Conservation (phyloP, 352 stramenopile species). For the Phytophthora meadii region DNA sequence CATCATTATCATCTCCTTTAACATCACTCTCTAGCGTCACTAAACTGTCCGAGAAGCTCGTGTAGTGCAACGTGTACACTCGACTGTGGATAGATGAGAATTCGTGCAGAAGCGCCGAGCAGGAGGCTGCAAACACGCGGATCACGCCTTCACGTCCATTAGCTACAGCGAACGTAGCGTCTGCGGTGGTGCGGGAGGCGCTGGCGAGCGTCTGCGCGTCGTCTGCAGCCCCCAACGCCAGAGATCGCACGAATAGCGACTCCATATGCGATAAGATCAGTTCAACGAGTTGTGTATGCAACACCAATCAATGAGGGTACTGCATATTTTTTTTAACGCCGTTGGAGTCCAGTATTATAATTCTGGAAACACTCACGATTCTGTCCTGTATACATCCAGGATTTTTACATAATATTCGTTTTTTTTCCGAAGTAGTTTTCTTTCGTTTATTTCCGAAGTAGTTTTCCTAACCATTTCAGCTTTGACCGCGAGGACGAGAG, state of each 20-base stretch:
- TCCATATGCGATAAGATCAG: slow-evolving; percentile 42
- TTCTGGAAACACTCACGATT: no score
- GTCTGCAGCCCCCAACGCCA: slow-evolving; percentile 49
- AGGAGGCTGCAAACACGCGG: slow-evolving; percentile 82
- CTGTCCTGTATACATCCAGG: no score
- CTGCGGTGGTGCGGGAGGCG: slow-evolving; percentile 64
- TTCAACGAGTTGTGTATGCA: neutral
- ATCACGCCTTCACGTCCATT: slow-evolving; percentile 70
- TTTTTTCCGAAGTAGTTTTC: no score
- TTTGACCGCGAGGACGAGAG: no score
- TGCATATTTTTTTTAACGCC: no score
- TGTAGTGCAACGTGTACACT: slow-evolving; percentile 82
- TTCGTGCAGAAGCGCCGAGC: slow-evolving; percentile 79
- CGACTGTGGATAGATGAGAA: slow-evolving; percentile 79
- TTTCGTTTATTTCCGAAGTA: no score
- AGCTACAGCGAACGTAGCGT: slow-evolving; percentile 82
- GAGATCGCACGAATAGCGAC: slow-evolving; percentile 73
- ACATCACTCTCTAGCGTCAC: slow-evolving; percentile 83
- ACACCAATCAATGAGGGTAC: neutral
- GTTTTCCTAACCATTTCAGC: no score
- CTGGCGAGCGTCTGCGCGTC: slow-evolving; percentile 61
- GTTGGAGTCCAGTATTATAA: no score
- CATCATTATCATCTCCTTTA: slow-evolving; percentile 22
- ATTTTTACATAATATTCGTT: no score
- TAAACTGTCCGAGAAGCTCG: slow-evolving; percentile 87